Base-by-base conservation (phyloP, 1,139 yeast genomes). In the Kodamaea alishanica region DNA sequence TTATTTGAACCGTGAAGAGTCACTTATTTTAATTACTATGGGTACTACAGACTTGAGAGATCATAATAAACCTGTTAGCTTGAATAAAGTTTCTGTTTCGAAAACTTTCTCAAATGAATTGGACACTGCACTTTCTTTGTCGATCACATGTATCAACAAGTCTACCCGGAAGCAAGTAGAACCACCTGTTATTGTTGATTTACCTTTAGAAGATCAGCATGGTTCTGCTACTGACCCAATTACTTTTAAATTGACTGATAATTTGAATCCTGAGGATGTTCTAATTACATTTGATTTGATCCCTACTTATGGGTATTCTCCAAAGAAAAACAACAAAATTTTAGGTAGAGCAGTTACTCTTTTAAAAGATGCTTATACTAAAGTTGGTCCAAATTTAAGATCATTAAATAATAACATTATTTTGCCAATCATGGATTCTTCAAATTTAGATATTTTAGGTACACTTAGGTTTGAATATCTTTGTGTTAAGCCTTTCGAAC, bases 321-420 rank as follows among this genome's bases (percentile, higher is more conserved):
- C 49, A 38, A 35, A 37, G 23, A 38, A 59, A 44, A 60, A 64
- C 37, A 65, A 70, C 25, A 75, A 75, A 48, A 71, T 83, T 8
- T 65, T 90, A 35, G 97, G 96, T 15, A 75, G 98, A 38, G 97
- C 94, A 1, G 89, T 88, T 29, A 95, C 95, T 0, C 56, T 85
- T 38, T 65, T 89, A 49, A 73, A 78, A 40, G 75, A 77, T 41
- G 77, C 80, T 3, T 78, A 78, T 50, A 79, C 92, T 1, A 67
- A 75, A 24, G 87, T 87, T 33, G 96, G 96, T 1, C 71, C 73
- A 1, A 72, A 84, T 46, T 76, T 81, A 55, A 65, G 89, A 28
- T 79, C 94, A 0, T 67, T 90, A 46, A 75, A 84, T 49, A 81
- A 79, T 47, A 72, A 76, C 3, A 70, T 84, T 31, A 81, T 88